These are phyloP conservation scores for Fusarium illudens DNA, from an alignment of 2,329 filamentous ascomycete species.

Conservation along the genomic window DNA sequence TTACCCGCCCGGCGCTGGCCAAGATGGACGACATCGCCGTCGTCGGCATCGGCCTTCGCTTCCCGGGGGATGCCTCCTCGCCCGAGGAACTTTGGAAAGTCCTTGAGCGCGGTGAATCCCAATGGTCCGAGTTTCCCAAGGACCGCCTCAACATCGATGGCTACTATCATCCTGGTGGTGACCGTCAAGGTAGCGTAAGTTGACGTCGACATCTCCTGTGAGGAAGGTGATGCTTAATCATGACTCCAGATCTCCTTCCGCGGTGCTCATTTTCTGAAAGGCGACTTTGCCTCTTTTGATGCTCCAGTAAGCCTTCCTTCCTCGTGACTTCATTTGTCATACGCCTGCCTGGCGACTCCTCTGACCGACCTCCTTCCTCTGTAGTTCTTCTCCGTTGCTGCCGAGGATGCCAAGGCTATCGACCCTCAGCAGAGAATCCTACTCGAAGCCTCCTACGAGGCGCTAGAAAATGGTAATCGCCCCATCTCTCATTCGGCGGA, in stretches of 20 bases:
- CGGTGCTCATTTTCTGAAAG: conserved; percentile 61
- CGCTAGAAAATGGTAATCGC: conserved; percentile 57
- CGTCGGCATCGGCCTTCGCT: conserved; percentile 60
- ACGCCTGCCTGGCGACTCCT: background rate
- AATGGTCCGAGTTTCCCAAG: conserved; percentile 59
- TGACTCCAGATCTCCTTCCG: conserved; percentile 54
- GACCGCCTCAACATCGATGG: conserved; percentile 60
- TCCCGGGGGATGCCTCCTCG: conserved; percentile 58
- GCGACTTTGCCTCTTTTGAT: conserved; percentile 58
- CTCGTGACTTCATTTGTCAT: background rate
- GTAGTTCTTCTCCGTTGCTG: conserved; percentile 61
- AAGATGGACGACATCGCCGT: conserved; percentile 59
- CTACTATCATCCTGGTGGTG: conserved; percentile 63
- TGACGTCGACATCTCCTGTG: background rate
- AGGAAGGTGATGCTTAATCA: conserved; percentile 11
- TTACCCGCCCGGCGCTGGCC: background rate
- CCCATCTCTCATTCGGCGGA: background rate
- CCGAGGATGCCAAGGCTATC: conserved; percentile 60
- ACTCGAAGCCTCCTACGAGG: conserved; percentile 61
- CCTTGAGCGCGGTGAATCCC: conserved; percentile 52
- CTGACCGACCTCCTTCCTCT: conserved; percentile 2
- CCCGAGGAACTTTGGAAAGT: conserved; percentile 60
- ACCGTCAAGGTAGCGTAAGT: conserved; percentile 58
- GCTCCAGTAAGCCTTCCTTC: conserved; percentile 51
- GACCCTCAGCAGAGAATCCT: conserved; percentile 63